Percentiles rank a stretch among this genome's conserved stretches.
These are phyloP conservation scores for Pseudozyma thailandica DNA, from an alignment of 1,284 basidiomycete genomes.

Conservation along the genomic window DNA sequence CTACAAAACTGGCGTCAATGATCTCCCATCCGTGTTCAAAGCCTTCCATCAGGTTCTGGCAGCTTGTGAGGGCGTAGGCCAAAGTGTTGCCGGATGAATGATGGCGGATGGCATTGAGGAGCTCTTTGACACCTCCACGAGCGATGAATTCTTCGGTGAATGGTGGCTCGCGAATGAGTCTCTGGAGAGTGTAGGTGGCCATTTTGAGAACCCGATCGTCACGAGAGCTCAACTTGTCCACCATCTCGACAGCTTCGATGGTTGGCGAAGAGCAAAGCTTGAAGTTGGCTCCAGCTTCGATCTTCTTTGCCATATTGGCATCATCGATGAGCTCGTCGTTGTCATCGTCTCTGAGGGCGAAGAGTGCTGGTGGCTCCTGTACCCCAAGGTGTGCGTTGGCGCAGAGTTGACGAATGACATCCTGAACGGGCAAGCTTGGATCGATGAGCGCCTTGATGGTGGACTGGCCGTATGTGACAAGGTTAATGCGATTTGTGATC, in stretches of 20 bases:
- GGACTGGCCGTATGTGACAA: slow-evolving; percentile 57
- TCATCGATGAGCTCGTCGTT: slow-evolving; percentile 89
- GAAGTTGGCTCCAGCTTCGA: slow-evolving; percentile 58
- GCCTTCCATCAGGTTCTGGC: slow-evolving; percentile 76
- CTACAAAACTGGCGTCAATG: slow-evolving; percentile 79
- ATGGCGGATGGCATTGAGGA: slow-evolving; percentile 47
- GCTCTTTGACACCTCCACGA: slow-evolving; percentile 73
- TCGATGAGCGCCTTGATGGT: slow-evolving; percentile 62
- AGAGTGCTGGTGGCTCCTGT: slow-evolving; percentile 81
- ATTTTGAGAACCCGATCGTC: slow-evolving; percentile 76
- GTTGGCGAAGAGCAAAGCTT: slow-evolving; percentile 80
- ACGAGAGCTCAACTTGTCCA: slow-evolving; percentile 76
- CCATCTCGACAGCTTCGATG: slow-evolving; percentile 82
- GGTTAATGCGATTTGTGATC: slow-evolving; percentile 51
- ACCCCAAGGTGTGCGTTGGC: slow-evolving; percentile 76
- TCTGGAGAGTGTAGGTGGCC: slow-evolving; percentile 82
- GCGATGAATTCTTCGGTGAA: slow-evolving; percentile 87
- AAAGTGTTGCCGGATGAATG: slow-evolving; percentile 82
- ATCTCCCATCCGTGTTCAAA: slow-evolving; percentile 74
- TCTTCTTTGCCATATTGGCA: slow-evolving; percentile 62
- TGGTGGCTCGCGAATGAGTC: slow-evolving; percentile 87
- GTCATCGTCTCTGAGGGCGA: slow-evolving; percentile 83
- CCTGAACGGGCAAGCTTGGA: slow-evolving; percentile 53
- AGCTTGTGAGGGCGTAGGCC: slow-evolving; percentile 82
- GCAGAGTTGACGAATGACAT: slow-evolving; percentile 67